Evolutionary conservation across 2,329 filamentous ascomycete genomes (phyloP).

Genomic region (Epichloe uncinata): DNA sequence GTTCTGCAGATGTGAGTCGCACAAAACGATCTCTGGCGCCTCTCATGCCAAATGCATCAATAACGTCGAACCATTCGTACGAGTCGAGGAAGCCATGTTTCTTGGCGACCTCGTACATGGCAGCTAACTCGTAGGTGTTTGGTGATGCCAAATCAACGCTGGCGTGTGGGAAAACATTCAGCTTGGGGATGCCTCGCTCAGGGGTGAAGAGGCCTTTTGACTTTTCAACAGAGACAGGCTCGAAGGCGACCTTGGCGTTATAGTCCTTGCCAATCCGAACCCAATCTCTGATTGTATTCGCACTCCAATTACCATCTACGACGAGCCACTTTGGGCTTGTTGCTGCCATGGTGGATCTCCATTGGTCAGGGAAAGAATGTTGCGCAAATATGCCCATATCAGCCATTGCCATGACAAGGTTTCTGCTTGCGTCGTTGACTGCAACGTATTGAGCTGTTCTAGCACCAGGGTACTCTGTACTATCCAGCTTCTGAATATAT

Average conservation of each 20-base stretch:
- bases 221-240: conserved; percentile 80
- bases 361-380: conserved; percentile 39
- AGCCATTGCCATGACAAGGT: conserved; percentile 84
- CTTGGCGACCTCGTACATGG: conserved; percentile 63
- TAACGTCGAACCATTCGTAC: conserved; percentile 61
- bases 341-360: conserved; percentile 44
- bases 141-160: conserved; percentile 67
- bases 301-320: conserved; percentile 77
- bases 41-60: conserved; percentile 67
- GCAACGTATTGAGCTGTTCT: conserved; percentile 87
- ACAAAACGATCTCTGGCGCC: conserved; percentile 62
- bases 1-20: conserved; percentile 46
- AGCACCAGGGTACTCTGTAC: conserved; percentile 33
- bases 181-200: conserved; percentile 22
- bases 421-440: conserved; percentile 71
- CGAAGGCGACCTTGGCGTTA: conserved; percentile 56
- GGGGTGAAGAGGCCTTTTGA: conserved; percentile 51
- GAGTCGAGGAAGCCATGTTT: conserved; percentile 54
- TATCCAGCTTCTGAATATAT: conserved; percentile 45
- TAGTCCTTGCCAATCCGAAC: conserved; percentile 44
- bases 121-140: conserved; percentile 66
- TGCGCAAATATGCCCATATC: conserved; percentile 79
- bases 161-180: conserved; percentile 44
- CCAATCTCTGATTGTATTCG: conserved; percentile 53
- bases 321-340: conserved; percentile 63